phyloP scores from a whole-genome alignment of 2,329 filamentous ascomycete species.

The Neoascochyta sp. region DNA sequence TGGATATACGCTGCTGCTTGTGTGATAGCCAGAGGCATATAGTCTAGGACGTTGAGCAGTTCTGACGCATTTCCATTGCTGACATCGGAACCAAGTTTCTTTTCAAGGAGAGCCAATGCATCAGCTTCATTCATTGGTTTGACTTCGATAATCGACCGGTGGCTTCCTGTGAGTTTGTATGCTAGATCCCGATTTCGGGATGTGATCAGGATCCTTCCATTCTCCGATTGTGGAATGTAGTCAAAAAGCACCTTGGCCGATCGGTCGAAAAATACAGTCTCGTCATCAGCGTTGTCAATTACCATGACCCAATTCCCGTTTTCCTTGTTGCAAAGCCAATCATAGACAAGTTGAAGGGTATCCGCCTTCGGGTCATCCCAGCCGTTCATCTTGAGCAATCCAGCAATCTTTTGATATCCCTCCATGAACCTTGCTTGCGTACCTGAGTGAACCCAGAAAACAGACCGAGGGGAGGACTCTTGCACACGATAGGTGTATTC shows the following conservation, averaged over 20 bases:
- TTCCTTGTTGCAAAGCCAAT: constrained; percentile 12
- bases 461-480: constrained; percentile 8
- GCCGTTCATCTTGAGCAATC: constrained; percentile 4
- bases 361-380: constrained; percentile 10
- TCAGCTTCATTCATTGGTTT: constrained; percentile 7
- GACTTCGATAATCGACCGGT: constrained; percentile 3
- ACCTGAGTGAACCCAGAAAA: constrained; percentile 17
- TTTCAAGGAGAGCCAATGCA: constrained; percentile 7
- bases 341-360: constrained; percentile 9
- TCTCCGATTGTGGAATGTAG: constrained; percentile 2
- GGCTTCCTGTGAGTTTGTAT: constrained; percentile 7
- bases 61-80: neutral
- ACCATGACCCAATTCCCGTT: constrained; percentile 18
- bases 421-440: constrained; percentile 9
- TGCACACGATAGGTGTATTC: constrained; percentile 9
- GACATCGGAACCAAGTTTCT: constrained; percentile 2
- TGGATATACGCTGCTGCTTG: constrained; percentile 7
- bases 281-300: constrained; percentile 22
- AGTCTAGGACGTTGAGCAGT: constrained; percentile 3
- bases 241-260: neutral
- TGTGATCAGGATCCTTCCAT: constrained; percentile 9
- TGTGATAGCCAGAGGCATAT: constrained; percentile 7
- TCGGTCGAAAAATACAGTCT: constrained; percentile 2
- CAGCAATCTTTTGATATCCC: constrained; percentile 12
- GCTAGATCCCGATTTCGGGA: constrained; percentile 8